Percentiles rank a stretch among this genome's conserved stretches.
Evolutionary conservation across 140 eudicot species (phyloP).

Genomic region (Oenanthe javanica): DNA sequence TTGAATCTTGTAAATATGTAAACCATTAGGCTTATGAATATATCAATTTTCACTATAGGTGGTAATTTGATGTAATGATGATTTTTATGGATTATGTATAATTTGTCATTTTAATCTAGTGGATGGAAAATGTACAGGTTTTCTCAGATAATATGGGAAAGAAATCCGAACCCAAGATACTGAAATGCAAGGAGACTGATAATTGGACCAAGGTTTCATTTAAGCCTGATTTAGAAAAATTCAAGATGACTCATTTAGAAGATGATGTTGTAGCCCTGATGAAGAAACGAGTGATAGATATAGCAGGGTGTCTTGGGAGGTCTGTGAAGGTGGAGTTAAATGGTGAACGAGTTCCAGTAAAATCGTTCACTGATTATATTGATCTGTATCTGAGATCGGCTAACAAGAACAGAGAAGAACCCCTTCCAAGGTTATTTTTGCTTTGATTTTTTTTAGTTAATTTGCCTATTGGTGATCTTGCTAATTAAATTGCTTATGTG

Average conservation of each 20-base stretch:
- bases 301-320: slow-evolving; percentile 89
- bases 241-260: slow-evolving; percentile 66
- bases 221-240: slow-evolving; percentile 79
- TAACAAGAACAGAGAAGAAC: slow-evolving; percentile 17
- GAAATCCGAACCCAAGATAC: slow-evolving; percentile 54
- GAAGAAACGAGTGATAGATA: slow-evolving; percentile 85
- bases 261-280: slow-evolving; percentile 86
- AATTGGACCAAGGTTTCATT: slow-evolving; percentile 94
- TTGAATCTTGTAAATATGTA: not conserved
- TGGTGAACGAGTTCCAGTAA: slow-evolving; percentile 60
- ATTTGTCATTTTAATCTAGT: not conserved
- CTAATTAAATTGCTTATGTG: not conserved
- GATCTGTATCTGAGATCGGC: slow-evolving; percentile 58
- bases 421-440: slow-evolving; percentile 34
- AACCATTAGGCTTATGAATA: not conserved
- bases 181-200: slow-evolving; percentile 77
- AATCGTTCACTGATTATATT: slow-evolving; percentile 60
- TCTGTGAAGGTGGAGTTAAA: slow-evolving; percentile 75
- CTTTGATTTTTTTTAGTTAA: not conserved
- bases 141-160: slow-evolving; percentile 75
- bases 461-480: not conserved
- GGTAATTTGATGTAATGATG: not conserved
- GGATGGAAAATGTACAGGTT: slow-evolving; percentile 33
- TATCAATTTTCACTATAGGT: not conserved
- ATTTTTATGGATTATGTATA: not conserved